Conservation (phyloP, 2,329 filamentous ascomycete species). For the Penicillium griseofulvum region DNA sequence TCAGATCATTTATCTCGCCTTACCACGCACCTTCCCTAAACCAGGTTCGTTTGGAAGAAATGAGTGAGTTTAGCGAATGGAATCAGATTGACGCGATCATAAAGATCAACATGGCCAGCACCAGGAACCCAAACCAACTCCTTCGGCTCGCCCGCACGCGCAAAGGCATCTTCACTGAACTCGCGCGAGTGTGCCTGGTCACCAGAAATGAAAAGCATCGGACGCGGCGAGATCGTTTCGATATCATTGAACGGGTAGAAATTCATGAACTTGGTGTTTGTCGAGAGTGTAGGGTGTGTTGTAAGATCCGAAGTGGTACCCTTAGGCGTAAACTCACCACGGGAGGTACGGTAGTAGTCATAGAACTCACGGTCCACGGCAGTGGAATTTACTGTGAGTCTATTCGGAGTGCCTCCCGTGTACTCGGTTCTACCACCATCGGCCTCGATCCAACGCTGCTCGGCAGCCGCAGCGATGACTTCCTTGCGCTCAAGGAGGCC, state of each 20-base stretch:
- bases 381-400: conserved; percentile 20
- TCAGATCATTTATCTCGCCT: neutral
- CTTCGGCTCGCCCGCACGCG: conserved; percentile 36
- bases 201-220: conserved; percentile 23
- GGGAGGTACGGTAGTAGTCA: conserved; percentile 34
- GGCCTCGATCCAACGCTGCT: conserved; percentile 22
- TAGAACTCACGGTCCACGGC: conserved; percentile 29
- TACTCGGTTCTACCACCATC: conserved; percentile 14
- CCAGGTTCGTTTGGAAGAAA: conserved; percentile 22
- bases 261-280: conserved; percentile 30
- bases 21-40: neutral
- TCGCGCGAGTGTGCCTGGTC: conserved; percentile 24
- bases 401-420: conserved; percentile 20
- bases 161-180: conserved; percentile 24
- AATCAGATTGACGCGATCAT: conserved; percentile 38
- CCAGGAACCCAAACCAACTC: conserved; percentile 35
- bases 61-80: conserved; percentile 32
- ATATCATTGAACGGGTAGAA: conserved; percentile 27
- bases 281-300: conserved; percentile 32
- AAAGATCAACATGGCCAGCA: conserved; percentile 39
- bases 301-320: conserved; percentile 23
- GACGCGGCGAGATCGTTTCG: conserved; percentile 24
- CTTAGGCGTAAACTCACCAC: conserved; percentile 27
- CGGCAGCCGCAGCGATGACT: conserved; percentile 11
- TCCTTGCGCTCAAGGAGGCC: conserved; percentile 12